Evolutionary conservation across 2,329 filamentous ascomycete species (phyloP).

Genomic region (Ambrosiella cleistominuta): DNA sequence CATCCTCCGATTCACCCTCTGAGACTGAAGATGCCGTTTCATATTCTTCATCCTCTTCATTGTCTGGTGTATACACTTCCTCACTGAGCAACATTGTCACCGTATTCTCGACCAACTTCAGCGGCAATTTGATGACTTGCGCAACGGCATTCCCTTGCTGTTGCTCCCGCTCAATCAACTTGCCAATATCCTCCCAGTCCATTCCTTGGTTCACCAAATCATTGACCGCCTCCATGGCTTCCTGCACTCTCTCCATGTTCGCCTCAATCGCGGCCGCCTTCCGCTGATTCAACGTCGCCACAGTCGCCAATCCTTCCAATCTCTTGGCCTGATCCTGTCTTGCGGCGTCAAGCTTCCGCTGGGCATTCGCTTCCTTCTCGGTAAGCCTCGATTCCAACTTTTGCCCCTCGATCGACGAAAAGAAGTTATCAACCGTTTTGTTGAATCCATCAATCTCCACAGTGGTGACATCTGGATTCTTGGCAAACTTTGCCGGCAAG

Average conservation of each 20-base stretch:
- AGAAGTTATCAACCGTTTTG: constrained; percentile 88
- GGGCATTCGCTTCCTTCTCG: constrained; percentile 67
- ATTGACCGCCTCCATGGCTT: constrained; percentile 83
- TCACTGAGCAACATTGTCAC: constrained; percentile 67
- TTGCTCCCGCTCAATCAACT: constrained; percentile 76
- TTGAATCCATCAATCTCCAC: constrained; percentile 75
- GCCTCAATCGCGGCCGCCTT: constrained; percentile 84
- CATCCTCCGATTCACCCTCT: constrained; percentile 29
- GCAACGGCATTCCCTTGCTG: constrained; percentile 68
- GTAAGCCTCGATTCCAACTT: constrained; percentile 69
- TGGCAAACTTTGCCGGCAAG: constrained; percentile 59
- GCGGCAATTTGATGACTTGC: constrained; percentile 64
- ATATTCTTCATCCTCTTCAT: constrained; percentile 36
- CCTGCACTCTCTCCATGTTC: constrained; percentile 78
- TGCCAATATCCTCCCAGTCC: constrained; percentile 90
- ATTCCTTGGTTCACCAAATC: constrained; percentile 83
- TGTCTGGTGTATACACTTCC: constrained; percentile 44
- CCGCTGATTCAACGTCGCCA: constrained; percentile 64
- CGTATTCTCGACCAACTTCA: constrained; percentile 80
- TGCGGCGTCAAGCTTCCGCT: constrained; percentile 71
- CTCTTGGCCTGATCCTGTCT: constrained; percentile 68
- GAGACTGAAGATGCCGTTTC: constrained; percentile 45
- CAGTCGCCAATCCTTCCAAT: constrained; percentile 65
- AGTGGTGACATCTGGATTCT: constrained; percentile 46
- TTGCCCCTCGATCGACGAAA: constrained; percentile 88